Evolutionary conservation across 805 yeast genomes (phyloP), one percentile per base, ranked within the genome.

Genomic region (Saturnispora kantuleensis): DNA sequence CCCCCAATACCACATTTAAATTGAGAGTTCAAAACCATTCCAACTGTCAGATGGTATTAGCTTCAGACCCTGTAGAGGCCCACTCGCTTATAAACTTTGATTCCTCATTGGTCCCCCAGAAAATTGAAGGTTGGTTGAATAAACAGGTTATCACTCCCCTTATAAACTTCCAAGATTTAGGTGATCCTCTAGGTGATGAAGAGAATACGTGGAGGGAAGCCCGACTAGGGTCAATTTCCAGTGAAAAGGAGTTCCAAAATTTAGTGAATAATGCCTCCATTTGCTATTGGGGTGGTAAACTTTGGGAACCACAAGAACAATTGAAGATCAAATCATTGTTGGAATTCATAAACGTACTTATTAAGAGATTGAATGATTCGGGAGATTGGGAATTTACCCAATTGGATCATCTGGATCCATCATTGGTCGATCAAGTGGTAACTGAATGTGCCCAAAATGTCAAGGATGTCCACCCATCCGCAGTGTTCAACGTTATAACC

Each of bases 11-110:
- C 41, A 83, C 95, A 0, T 88, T 76, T 74, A 40, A 40, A 11
- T 33, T 40, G 12, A 17, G 42, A 16, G 33, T 83, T 55, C 81
- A 84, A 67, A 85, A 86, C 57, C 97, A 90, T 60, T 84, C 96
- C 7, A 88, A 90, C 59, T 74, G 90, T 4, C 79, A 84, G n/a
- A 58, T 87, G 52, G 49, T 88, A 17, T 57, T 76, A 57, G 33
- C 51, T 8, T 9, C 42, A 1, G 35, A 47, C 5, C 10, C 32
- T 5, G 12, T 4, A 3, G 21, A 40, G 3, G 28, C 29, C n/a
- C n/a, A 18, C 10, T 17, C 35, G 11, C 41, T 44, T 28, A 37
- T 35, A 31, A 21, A 38, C 11, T 47, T 47, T 35, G 11, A 16
- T 3, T 37, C 38, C 15, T 26, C 31, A 9, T 31, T 47, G 13